Conservation (phyloP, 306 rosid genomes). For the Urtica urens region DNA sequence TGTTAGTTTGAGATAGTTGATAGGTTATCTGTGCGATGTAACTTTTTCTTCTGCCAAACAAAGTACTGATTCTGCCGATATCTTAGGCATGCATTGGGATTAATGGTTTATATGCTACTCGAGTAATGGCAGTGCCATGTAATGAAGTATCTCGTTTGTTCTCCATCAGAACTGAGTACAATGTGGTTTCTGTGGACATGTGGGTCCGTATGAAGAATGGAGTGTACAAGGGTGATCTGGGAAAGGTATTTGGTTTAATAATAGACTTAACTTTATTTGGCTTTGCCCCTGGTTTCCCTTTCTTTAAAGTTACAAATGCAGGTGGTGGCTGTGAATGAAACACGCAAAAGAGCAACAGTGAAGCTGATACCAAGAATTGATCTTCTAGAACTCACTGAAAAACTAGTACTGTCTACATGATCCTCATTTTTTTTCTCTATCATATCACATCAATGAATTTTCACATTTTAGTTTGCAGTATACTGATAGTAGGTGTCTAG, state of each 20-base stretch:
- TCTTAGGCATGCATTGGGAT: constrained; percentile 78
- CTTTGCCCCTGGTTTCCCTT: constrained; percentile 10
- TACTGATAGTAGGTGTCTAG: neutral
- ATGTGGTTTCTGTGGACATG: constrained; percentile 55
- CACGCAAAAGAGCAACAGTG: constrained; percentile 54
- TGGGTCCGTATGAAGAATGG: constrained; percentile 94
- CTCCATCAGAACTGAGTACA: constrained; percentile 33
- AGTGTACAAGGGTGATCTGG: constrained; percentile 86
- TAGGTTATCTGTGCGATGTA: constrained; percentile 9
- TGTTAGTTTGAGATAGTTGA: constrained; percentile 1
- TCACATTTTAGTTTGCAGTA: neutral
- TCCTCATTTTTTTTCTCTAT: constrained; percentile 5
- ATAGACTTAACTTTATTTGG: constrained; percentile 5
- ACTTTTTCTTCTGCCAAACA: neutral
- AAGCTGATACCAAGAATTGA: constrained; percentile 89
- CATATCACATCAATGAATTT: neutral
- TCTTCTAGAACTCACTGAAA: constrained; percentile 75
- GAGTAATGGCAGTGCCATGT: constrained; percentile 59
- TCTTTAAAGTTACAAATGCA: constrained; percentile 26
- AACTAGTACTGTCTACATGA: constrained; percentile 50
- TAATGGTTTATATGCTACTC: constrained; percentile 50
- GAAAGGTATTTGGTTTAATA: constrained; percentile 44
- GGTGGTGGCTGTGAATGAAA: constrained; percentile 59
- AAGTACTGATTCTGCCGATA: neutral
- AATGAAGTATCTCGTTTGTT: constrained; percentile 61